These are phyloP conservation scores for Cephalotrichum gorgonifer DNA, from an alignment of 2,329 filamentous ascomycete genomes.

Conservation along the genomic window DNA sequence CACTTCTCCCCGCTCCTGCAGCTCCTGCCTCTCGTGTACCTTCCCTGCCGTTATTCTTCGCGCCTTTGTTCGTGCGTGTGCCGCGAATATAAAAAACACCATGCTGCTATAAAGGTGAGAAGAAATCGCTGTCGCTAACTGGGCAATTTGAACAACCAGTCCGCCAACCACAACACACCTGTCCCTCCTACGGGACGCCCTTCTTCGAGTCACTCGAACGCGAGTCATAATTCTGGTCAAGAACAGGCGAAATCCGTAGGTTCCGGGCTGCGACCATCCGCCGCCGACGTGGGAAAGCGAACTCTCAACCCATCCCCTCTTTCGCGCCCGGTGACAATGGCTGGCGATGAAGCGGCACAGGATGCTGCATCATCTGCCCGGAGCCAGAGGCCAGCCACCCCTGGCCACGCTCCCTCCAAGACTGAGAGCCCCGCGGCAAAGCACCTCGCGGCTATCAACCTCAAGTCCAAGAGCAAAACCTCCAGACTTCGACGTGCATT, in stretches of 20 bases:
- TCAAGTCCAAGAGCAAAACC: constrained; percentile 77
- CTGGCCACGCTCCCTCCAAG: constrained; percentile 18
- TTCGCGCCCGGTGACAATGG: constrained; percentile 59
- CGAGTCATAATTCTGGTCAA: constrained; percentile 14
- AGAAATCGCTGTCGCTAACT: constrained; percentile 34
- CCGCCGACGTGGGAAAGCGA: constrained; percentile 58
- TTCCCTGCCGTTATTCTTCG: neutral
- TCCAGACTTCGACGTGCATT: constrained; percentile 82
- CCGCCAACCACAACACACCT: constrained; percentile 47
- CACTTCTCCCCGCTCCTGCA: neutral
- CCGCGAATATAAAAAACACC: neutral
- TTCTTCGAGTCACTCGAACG: constrained; percentile 23
- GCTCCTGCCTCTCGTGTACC: neutral
- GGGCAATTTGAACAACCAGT: constrained; percentile 28
- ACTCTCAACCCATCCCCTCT: constrained; percentile 60
- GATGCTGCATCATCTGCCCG: constrained; percentile 21
- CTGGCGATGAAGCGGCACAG: constrained; percentile 36
- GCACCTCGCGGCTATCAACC: constrained; percentile 77
- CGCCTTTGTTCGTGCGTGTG: neutral
- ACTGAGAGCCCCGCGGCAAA: constrained; percentile 63
- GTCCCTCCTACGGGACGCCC: constrained; percentile 42
- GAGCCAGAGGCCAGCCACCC: constrained; percentile 15
- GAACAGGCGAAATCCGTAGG: constrained; percentile 46
- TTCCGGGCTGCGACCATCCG: constrained; percentile 52
- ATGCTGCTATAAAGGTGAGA: neutral